These are phyloP conservation scores for Besnoitia besnoiti DNA, from an alignment of 169 alveolate species.

Conservation along the genomic window DNA sequence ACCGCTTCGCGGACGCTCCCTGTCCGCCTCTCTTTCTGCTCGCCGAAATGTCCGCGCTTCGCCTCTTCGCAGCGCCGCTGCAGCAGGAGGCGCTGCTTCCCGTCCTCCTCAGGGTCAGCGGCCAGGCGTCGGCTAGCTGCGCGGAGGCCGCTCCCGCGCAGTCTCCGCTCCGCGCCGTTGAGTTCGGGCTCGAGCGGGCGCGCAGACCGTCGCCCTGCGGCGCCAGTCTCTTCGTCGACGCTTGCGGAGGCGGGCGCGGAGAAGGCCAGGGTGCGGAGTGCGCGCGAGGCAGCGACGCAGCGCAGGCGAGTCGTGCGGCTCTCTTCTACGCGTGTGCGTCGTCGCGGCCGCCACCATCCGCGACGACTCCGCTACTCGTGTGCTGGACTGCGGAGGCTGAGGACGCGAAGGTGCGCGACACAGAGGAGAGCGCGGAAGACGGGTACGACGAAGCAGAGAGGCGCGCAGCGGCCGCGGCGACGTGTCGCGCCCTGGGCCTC, in stretches of 20 bases:
- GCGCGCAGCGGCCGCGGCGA: background rate
- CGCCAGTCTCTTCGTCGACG: no score
- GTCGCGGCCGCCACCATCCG: background rate
- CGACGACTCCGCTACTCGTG: no score
- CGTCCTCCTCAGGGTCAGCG: no score
- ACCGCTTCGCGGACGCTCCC: conserved; percentile 7
- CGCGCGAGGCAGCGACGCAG: background rate
- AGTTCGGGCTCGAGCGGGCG: background rate
- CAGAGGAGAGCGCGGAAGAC: background rate
- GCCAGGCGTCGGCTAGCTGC: no score
- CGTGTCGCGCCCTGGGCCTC: background rate
- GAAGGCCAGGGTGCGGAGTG: background rate
- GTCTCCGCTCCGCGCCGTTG: background rate
- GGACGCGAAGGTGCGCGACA: background rate
- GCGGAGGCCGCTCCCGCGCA: no score
- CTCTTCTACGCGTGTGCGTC: background rate
- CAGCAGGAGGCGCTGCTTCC: background rate
- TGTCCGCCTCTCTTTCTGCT: conserved; percentile 56
- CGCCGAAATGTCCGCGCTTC: conserved; percentile 35
- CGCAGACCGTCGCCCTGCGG: background rate
- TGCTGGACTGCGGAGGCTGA: no score
- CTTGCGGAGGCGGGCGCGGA: background rate
- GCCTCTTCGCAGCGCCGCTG: conserved; percentile 44
- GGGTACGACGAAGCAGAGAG: background rate
- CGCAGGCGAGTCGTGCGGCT: background rate